phyloP scores from a whole-genome alignment of 1,139 yeast species.

The Casaregolazyma suthepensis region DNA sequence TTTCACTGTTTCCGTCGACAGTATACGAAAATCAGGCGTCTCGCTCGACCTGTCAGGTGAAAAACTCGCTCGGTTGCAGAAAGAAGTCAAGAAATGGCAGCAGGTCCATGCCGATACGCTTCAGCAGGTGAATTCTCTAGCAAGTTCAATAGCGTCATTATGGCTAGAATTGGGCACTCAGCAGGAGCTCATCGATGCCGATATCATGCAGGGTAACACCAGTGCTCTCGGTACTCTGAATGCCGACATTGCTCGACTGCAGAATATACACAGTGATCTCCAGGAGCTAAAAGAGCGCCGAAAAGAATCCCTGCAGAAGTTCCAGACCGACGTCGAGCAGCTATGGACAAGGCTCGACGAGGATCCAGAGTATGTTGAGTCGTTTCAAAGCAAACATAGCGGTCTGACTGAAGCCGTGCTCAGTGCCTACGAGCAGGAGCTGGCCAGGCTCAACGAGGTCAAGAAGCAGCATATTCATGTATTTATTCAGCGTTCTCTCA shows the following conservation, averaged over 20 bases:
- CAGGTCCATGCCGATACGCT: constrained; percentile 25
- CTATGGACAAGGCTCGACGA: constrained; percentile 29
- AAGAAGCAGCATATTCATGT: constrained; percentile 61
- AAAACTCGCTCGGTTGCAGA: constrained; percentile 23
- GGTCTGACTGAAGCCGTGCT: constrained; percentile 31
- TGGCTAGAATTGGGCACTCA: constrained; percentile 35
- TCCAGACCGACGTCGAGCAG: constrained; percentile 16
- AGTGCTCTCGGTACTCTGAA: constrained; percentile 27
- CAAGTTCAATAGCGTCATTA: constrained; percentile 26
- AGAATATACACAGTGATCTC: constrained; percentile 21
- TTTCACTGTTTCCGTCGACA: neutral
- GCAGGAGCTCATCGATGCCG: constrained; percentile 27
- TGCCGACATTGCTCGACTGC: constrained; percentile 24
- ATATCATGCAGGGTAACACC: constrained; percentile 22
- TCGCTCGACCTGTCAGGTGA: constrained; percentile 2
- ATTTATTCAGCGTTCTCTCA: constrained; percentile 58
- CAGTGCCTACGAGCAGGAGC: constrained; percentile 44
- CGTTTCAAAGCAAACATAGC: constrained; percentile 28
- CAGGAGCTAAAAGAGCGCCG: constrained; percentile 27
- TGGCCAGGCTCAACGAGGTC: constrained; percentile 51
- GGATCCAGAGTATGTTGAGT: constrained; percentile 13
- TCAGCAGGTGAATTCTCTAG: constrained; percentile 19
- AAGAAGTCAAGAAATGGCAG: constrained; percentile 26
- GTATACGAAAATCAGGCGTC: neutral
- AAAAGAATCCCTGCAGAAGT: constrained; percentile 9